These are phyloP conservation scores for Arachis stenosperma DNA, from an alignment of 306 rosid species.

Conservation along the genomic window DNA sequence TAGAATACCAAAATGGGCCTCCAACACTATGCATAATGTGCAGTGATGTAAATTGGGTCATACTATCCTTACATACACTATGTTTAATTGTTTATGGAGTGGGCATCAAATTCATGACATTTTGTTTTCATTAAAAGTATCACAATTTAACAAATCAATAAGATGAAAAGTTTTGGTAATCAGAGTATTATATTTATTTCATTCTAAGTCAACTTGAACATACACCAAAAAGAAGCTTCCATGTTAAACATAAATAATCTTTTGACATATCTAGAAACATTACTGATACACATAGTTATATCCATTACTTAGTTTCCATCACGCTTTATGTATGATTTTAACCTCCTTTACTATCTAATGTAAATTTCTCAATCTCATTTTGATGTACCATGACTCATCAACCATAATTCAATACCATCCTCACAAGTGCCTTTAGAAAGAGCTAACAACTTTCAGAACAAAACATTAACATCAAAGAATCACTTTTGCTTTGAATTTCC, in stretches of 20 bases:
- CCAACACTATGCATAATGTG: background rate
- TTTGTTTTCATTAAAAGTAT: background rate
- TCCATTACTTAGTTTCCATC: background rate
- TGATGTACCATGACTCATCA: background rate
- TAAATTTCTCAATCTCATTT: conserved; percentile 9
- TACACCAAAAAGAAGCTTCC: conserved; percentile 13
- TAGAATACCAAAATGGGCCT: background rate
- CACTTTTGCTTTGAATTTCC: background rate
- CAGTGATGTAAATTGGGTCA: conserved; percentile 11
- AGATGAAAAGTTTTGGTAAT: background rate
- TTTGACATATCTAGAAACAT: background rate
- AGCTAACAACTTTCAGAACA: background rate
- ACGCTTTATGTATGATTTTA: background rate
- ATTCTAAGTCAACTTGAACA: conserved; percentile 16
- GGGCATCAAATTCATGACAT: conserved; percentile 1
- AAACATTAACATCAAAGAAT: background rate
- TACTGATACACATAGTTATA: background rate
- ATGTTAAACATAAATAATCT: background rate
- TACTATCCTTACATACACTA: background rate
- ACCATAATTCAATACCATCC: background rate
- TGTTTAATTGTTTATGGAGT: background rate
- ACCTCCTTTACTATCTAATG: background rate
- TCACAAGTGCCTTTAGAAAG: background rate
- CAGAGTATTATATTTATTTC: background rate
- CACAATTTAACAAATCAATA: background rate